Base-by-base conservation (phyloP, 139 green algal species). In the Nannochloris sp. region DNA sequence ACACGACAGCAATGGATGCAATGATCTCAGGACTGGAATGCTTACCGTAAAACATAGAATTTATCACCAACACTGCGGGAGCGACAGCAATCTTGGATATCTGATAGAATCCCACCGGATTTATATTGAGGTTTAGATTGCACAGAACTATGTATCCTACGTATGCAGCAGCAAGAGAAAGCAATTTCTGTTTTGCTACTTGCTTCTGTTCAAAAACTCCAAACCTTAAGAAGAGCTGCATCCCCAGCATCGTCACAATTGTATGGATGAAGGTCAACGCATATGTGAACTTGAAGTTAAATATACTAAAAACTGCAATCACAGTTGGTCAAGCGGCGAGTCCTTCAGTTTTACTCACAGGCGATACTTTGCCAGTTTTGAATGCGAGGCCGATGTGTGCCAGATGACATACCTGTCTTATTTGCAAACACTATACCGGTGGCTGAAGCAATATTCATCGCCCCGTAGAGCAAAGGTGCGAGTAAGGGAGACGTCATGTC, bases 61-160 rank as follows among this genome's bases (percentile, higher is more conserved):
- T 84, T 15, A 93, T 70, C 2, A 58, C 67, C 40, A 96, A 75
- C 2, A 96, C 86, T 5, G 87, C 85, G 19, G 89, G 89, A 3
- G 88, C 86, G 0, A 96, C 84, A 7, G 84, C 85, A 40, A 95
- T 94, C 71, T 95, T 94, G 64, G 85, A 87, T 9, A 91, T 81
- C 69, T 94, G 87, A 64, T 92, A 95, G 71, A 95, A 95, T 7
- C 87, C 83, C 0, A 95, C 83, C 2, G 80, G 89, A 80, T 96
- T 96, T 10, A 95, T 40, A 49, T 91, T 86, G 1, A 96, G 66
- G 43, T 82, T 90, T 1, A 95, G 67, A 61, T 95, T 96, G 69
- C 84, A 83, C 4, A 92, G 66, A 10, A 95, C 83, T 16, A 96
- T 90, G 68, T 96, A 96, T 7, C 73, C 87, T 3, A 95, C 84